Conservation (phyloP, 2,329 filamentous ascomycete genomes). For the Huntiella moniliformis region DNA sequence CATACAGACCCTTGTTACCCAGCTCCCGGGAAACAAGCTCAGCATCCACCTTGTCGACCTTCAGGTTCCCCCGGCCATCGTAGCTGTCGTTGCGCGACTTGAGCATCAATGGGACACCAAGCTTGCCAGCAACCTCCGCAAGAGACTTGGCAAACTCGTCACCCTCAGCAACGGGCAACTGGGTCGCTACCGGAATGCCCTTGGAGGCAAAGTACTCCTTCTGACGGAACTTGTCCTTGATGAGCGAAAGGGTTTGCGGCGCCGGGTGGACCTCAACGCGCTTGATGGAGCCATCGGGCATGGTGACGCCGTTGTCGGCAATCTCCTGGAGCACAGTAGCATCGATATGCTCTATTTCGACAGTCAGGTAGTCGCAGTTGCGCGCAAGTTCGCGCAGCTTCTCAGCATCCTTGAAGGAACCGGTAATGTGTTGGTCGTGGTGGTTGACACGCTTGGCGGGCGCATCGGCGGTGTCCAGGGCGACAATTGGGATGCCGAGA, state of each 20-base stretch:
- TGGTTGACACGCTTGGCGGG: slow-evolving; percentile 76
- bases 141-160: slow-evolving; percentile 42
- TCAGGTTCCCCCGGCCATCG: slow-evolving; percentile 60
- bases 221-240: slow-evolving; percentile 86
- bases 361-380: slow-evolving; percentile 62
- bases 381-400: slow-evolving; percentile 65
- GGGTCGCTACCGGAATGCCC: slow-evolving; percentile 54
- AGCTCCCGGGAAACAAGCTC: slow-evolving; percentile 47
- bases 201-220: slow-evolving; percentile 58
- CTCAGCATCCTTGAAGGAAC: slow-evolving; percentile 70
- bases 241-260: slow-evolving; percentile 69
- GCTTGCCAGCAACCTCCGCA: slow-evolving; percentile 38
- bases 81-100: slow-evolving; percentile 84
- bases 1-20: slow-evolving; percentile 56
- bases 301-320: slow-evolving; percentile 40
- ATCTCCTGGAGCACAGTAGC: slow-evolving; percentile 79
- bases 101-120: slow-evolving; percentile 78
- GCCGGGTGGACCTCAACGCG: slow-evolving; percentile 54
- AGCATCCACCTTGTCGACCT: slow-evolving; percentile 26
- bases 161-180: slow-evolving; percentile 39
- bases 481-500: slow-evolving; percentile 58
- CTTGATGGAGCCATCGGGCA: slow-evolving; percentile 25
- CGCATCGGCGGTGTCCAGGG: slow-evolving; percentile 58
- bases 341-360: slow-evolving; percentile 91
- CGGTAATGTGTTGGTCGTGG: slow-evolving; percentile 55